phyloP scores from a whole-genome alignment of 345 rosid genomes.

The Eutrema heterophyllum region DNA sequence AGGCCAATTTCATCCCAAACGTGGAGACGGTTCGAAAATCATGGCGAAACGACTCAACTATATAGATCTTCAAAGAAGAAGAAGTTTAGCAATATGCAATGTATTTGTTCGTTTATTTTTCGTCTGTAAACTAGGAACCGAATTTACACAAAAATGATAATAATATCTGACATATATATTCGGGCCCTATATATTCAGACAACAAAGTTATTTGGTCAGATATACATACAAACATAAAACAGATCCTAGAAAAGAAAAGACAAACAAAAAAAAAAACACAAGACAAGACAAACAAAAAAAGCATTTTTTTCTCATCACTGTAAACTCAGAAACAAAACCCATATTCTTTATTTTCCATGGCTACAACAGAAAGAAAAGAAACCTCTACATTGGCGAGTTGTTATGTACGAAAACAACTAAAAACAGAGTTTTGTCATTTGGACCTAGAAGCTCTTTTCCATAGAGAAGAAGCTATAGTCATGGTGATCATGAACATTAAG shows the following conservation, averaged over 20 bases:
- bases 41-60: too few species aligned
- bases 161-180: neutral
- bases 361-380: neutral
- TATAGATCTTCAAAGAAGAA: too few species aligned
- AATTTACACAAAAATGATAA: neutral
- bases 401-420: neutral
- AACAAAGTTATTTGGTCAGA: neutral
- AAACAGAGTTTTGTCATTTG: neutral
- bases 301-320: neutral
- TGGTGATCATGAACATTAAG: slow-evolving; percentile 53
- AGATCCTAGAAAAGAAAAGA: neutral
- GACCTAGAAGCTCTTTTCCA: slow-evolving; percentile 26
- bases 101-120: neutral
- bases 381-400: neutral
- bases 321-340: neutral
- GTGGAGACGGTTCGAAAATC: neutral
- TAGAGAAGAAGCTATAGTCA: slow-evolving; percentile 50
- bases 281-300: neutral
- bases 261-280: neutral
- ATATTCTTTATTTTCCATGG: neutral
- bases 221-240: neutral
- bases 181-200: neutral
- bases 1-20: neutral
- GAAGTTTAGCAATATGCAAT: neutral
- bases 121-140: neutral